Base-by-base conservation (phyloP, 2,329 filamentous ascomycete species). In the Fusarium papillatum region DNA sequence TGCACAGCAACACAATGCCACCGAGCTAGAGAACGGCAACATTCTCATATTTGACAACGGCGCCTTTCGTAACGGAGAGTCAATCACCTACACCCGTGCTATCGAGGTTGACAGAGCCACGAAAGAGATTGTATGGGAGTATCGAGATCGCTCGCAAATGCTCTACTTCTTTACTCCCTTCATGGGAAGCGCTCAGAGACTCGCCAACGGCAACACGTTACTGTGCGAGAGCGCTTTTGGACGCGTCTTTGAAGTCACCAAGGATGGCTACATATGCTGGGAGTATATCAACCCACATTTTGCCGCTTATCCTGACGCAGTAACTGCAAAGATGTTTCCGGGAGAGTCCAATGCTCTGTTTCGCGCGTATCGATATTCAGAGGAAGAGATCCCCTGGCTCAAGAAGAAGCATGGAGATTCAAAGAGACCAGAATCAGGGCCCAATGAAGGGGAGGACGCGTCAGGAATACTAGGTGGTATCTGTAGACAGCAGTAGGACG, bases 41-140 rank as follows among this genome's bases (percentile, higher is more conserved):
- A 82, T 82, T 22, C 76, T 82, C 39, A 79, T 82, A 36, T 82
- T 82, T 22, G 80, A 82, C 62, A 79, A 82, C 14, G 80, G 81
- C 14, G 77, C 80, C 1, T 82, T 81, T 16, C 78, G 81, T 1
- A 66, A 72, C 10, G 80, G 80, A 16, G 79, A 82, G 68, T 82
- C 80, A 2, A 78, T 82, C 53, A 80, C 76, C 0, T 82, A 80
- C 29, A 76, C 79, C 3, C 80, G 80, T 0, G 77, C 74, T 0
- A 79, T 82, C 9, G 79, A 82, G 53, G 69, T 82, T 0, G 77
- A 80, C 22, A 62, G 79, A 19, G 16, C 36, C 0, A 79, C 76
- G 2, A 77, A 76, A 59, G 26, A 78, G 3, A 76, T 82, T 43
- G 77, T 80, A 6, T 81, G 80, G 80, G 79, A 82, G 67, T 82